Conservation (phyloP, 106 monocot genomes). For the Vanilla planifolia region DNA sequence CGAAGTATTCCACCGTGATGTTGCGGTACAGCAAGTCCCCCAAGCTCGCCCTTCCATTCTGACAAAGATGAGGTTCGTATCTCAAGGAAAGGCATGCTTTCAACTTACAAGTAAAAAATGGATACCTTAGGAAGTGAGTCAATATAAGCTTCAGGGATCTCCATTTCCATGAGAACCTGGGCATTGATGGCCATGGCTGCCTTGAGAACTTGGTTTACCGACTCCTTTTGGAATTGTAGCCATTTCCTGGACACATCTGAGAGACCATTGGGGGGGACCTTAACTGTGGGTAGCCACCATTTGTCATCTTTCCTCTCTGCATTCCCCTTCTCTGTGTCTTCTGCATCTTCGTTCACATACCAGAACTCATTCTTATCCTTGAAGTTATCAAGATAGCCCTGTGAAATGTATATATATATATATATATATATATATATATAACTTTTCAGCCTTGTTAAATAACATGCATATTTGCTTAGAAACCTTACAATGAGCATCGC, state of each 20-base stretch:
- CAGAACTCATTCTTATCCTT: conserved; percentile 80
- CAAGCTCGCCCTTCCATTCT: conserved; percentile 64
- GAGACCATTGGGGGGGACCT: conserved; percentile 42
- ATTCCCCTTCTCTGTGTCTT: conserved; percentile 27
- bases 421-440: too few relatives aligned
- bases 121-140: conserved; percentile 52
- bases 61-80: not conserved
- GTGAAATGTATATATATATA: too few relatives aligned
- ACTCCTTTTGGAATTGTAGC: conserved; percentile 48
- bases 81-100: too few relatives aligned
- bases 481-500: conserved; percentile 89
- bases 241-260: conserved; percentile 46
- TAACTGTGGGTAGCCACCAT: conserved; percentile 62
- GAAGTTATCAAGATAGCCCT: conserved; percentile 87
- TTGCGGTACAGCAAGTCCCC: conserved; percentile 53
- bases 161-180: conserved; percentile 56
- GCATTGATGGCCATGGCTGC: conserved; percentile 69
- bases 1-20: conserved; percentile 50
- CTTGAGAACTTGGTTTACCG: conserved; percentile 54
- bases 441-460: too few relatives aligned
- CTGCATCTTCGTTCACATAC: conserved; percentile 37
- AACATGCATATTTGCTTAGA: too few relatives aligned
- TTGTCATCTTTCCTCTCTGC: conserved; percentile 34
- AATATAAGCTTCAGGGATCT: conserved; percentile 51
- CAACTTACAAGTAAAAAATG: not conserved